phyloP scores from a whole-genome alignment of 1,139 yeast genomes.

The Kurtzmaniella natalensis region DNA sequence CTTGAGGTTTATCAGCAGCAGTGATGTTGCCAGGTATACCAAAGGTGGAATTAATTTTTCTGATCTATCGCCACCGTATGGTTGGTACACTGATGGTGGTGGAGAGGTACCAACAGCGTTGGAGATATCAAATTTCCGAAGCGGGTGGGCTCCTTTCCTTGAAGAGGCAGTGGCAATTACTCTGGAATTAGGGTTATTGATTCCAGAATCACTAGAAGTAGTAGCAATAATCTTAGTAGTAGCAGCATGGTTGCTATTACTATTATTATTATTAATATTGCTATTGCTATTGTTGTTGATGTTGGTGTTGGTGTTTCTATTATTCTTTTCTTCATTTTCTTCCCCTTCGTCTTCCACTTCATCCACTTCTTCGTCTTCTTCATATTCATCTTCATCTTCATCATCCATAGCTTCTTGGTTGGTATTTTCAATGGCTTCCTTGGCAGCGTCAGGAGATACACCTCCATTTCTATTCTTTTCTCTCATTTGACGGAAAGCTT shows the following conservation, averaged over 20 bases:
- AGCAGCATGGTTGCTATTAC: too few species aligned
- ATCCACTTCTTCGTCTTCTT: slow-evolving; percentile 7
- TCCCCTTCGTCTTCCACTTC: slow-evolving; percentile 8
- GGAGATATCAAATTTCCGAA: too few species aligned
- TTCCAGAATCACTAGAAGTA: too few species aligned
- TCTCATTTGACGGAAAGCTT: slow-evolving; percentile 18
- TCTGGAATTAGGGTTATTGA: too few species aligned
- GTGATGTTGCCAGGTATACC: slow-evolving; percentile 10
- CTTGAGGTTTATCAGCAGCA: slow-evolving; percentile 12
- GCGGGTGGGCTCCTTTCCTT: too few species aligned
- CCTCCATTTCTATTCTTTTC: not conserved
- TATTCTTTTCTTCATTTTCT: not conserved
- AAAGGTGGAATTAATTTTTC: slow-evolving; percentile 11
- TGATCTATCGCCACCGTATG: slow-evolving; percentile 7
- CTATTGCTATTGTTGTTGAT: too few species aligned
- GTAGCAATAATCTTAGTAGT: too few species aligned
- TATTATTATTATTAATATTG: too few species aligned
- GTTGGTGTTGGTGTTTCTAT: too few species aligned
- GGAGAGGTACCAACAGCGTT: slow-evolving; percentile 3
- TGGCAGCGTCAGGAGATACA: not conserved
- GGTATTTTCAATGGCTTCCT: slow-evolving; percentile 4
- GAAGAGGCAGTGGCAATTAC: too few species aligned
- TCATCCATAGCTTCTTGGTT: slow-evolving; percentile 3
- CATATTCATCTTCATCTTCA: slow-evolving; percentile 5
- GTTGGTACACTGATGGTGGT: slow-evolving; percentile 8